Base-by-base conservation (phyloP, 108 stramenopile species). In the Cyclotella cryptica region DNA sequence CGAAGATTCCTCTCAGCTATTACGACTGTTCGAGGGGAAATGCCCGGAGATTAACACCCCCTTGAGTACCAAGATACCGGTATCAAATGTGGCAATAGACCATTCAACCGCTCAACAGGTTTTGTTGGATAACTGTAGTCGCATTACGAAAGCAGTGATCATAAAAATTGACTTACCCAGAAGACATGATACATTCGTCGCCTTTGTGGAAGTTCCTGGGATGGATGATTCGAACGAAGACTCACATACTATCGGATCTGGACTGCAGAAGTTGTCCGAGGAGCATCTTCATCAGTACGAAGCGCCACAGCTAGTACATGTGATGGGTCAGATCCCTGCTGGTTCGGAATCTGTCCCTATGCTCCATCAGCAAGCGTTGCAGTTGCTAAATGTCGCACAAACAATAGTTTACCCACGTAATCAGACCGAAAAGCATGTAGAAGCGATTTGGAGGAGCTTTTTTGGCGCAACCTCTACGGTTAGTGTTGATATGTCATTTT, bases 31-130 rank as follows among this genome's bases (percentile, higher is more conserved):
- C 74, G 77, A 84, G 71, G 90, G 86, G 9, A 81, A 62, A 26
- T 88, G 87, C 74, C 90, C 90, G 3, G 73, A 78, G 0, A 71
- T 78, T 57, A 86, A 86, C 11, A 91, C 88, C 28, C 74, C 81
- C 26, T 66, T 90, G 3, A 69, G 67, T 12, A 76, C 78, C 35
- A 59, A 79, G 10, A 90, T 90, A 68, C 80, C 83, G 6, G 76
- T 75, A 35, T 69, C 79, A 28, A 61, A 43, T 35, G 75, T 89
- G 10, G 28, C 69, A 10, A 66, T 86, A 10, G 68, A 84, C 47
- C 30, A 66, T 1, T 58, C 52, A 40, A 47, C 73, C 45, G 71
- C 87, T 15, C 75, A 84, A 45, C 63, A 46, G 4, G 67, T 72
- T 18, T 55, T 89, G 45, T 52, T 45, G 17, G 45, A 69, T 14